Base-by-base conservation (phyloP, 805 yeast species). In the Candida krabiensis region DNA sequence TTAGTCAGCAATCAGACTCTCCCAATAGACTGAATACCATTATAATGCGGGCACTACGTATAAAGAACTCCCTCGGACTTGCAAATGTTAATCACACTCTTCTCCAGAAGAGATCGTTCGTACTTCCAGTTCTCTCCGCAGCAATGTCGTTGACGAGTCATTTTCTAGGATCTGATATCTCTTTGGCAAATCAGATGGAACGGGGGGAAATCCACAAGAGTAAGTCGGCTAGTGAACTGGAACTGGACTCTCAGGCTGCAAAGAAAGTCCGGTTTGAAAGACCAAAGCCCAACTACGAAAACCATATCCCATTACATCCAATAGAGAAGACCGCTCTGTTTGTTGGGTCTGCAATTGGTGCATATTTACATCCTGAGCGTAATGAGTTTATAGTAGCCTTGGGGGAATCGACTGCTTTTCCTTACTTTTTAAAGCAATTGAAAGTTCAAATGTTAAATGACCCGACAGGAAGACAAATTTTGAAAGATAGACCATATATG, bases 341-440 rank as follows among this genome's bases (percentile, higher is more conserved):
- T 46, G 61, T 71, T 0, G 82, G 88, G 1, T 83, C 95, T 3
- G 87, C 95, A 2, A 55, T 86, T 14, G 91, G 90, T 17, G 83
- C 96, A 0, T 80, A 69, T 52, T 67, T 76, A 35, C 89, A 84
- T 53, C 95, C 93, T 5, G 88, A 83, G 51, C 64, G 81, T 39
- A 86, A 86, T 41, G 79, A 77, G 43, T 80, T 82, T 52, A 83
- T 86, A 41, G 89, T 83, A 16, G 89, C 86, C 26, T 68, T 86
- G 49, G 99, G 99, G 1, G 99, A 93, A 58, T 80, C 91, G 12
- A 84, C 96, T 0, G 96, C 96, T 6, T 69, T 84, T 28, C 80
- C 83, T 8, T 73, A 71, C 21, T 78, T 89, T 23, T 70, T 95
- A 37, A 70, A 69, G 15, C 63, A 70, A 12, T 61, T 93, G 40